phyloP scores from a whole-genome alignment of 2,329 filamentous ascomycete genomes.

The Colletotrichum musae region DNA sequence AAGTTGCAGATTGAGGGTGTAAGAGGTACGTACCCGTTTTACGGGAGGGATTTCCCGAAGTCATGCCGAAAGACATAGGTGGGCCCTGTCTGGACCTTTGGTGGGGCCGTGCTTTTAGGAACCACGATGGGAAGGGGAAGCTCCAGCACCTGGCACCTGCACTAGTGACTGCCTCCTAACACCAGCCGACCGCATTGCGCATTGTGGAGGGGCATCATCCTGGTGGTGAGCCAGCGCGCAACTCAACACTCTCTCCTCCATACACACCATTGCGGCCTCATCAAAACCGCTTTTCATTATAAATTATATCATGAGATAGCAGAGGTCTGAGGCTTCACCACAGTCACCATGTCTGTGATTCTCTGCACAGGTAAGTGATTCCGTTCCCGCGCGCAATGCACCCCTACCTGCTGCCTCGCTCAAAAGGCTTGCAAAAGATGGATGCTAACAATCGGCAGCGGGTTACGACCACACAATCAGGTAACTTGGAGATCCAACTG shows the following conservation, averaged over 20 bases:
- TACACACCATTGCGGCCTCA: neutral
- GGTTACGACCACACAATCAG: slow-evolving; percentile 76
- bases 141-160: slow-evolving; percentile 3
- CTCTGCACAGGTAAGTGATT: slow-evolving; percentile 70
- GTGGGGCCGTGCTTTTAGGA: slow-evolving; percentile 38
- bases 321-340: slow-evolving; percentile 22
- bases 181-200: slow-evolving; percentile 32
- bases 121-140: slow-evolving; percentile 24
- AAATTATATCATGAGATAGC: slow-evolving; percentile 40
- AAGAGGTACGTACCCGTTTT: slow-evolving; percentile 21
- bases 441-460: slow-evolving; percentile 54
- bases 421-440: slow-evolving; percentile 11
- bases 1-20: neutral
- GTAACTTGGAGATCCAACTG: slow-evolving; percentile 49
- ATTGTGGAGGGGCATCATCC: slow-evolving; percentile 37
- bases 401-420: neutral
- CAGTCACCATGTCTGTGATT: slow-evolving; percentile 69
- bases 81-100: slow-evolving; percentile 24
- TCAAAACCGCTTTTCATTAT: neutral
- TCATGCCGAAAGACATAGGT: slow-evolving; percentile 10
- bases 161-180: neutral
- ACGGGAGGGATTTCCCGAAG: slow-evolving; percentile 13
- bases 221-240: slow-evolving; percentile 24
- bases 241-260: neutral
- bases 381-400: slow-evolving; percentile 2